Base-by-base conservation (phyloP, 331 rosid genomes). In the Quercus tomentella region DNA sequence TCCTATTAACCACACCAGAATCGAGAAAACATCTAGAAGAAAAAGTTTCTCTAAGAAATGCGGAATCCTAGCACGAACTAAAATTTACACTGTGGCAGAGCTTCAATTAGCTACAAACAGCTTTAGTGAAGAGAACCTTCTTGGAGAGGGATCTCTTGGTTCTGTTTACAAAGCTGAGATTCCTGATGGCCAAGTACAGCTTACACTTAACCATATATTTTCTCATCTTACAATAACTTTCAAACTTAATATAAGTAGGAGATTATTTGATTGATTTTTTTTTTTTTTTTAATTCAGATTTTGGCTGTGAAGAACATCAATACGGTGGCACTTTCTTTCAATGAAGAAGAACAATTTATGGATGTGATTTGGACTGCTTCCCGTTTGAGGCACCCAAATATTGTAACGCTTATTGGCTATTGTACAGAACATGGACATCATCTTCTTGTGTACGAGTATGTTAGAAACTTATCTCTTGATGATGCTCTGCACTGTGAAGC, bases 91-190 rank as follows among this genome's bases (percentile, higher is more conserved):
- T 22, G 75, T 92, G 63, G 88, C 92, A 28, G 97, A 92, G 84
- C 78, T 92, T 85, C 93, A 90, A 86, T 85, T 86, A 65, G 90
- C 86, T 23, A 94, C 98, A 25, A 90, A 90, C 91, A 87, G 86
- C 85, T 92, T 92, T 76, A 79, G 78, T 23, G 90, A 84, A 85
- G 82, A 84, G 54, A 90, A 88, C 63, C 88, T 90, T 81, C 85
- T 94, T 14, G 98, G 97, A n/a, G 96, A 89, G 69, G 98, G 98
- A 63, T 88, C 97, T 72, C 97, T 94, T 75, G 98, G 98, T 74
- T 86, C 94, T 11, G 96, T 94, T 83, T 94, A 88, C 87, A 94
- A 84, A 82, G 98, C 96, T 30, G 88, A 85, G 81, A 87, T 92
- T 83, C 91, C 96, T 28, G 90, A 90, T 80, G 94, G 89, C 65